Conservation (phyloP, 805 yeast species). For the Nakazawaea peltata region DNA sequence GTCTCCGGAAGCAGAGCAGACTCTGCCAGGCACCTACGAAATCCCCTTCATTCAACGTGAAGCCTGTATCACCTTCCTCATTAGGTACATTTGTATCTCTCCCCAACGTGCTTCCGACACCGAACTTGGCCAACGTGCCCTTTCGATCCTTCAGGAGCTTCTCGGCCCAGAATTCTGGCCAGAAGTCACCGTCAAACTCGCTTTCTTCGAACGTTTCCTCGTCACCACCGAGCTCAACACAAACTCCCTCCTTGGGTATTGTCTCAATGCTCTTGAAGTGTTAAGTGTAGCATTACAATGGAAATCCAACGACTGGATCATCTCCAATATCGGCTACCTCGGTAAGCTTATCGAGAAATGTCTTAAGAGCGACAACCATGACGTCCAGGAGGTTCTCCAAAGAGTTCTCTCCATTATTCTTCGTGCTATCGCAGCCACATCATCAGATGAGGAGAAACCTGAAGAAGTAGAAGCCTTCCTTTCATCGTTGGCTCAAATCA, state of each 20-base stretch:
- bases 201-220: constrained; percentile 82
- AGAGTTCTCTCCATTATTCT: constrained; percentile 65
- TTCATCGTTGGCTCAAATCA: constrained; percentile 51
- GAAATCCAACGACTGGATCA: constrained; percentile 72
- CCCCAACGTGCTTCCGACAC: constrained; percentile 80
- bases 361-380: constrained; percentile 74
- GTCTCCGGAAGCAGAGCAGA: constrained; percentile 26
- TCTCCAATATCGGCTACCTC: constrained; percentile 58
- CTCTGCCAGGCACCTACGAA: constrained; percentile 41
- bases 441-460: constrained; percentile 39
- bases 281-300: constrained; percentile 75
- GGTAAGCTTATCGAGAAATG: constrained; percentile 75
- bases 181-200: constrained; percentile 78
- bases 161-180: constrained; percentile 75
- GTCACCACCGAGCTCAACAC: constrained; percentile 70
- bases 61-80: constrained; percentile 81
- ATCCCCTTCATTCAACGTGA: constrained; percentile 79
- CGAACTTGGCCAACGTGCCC: constrained; percentile 73
- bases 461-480: constrained; percentile 61
- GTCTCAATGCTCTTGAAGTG: constrained; percentile 88
- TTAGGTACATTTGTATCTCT: constrained; percentile 80
- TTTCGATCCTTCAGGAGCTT: constrained; percentile 67
- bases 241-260: constrained; percentile 63
- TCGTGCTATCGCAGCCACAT: constrained; percentile 49
- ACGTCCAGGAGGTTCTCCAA: constrained; percentile 77